Evolutionary conservation across 352 stramenopile species (phyloP), one percentile per base, ranked within the genome.

Genomic region (Phytopythium cucurbitacearum): DNA sequence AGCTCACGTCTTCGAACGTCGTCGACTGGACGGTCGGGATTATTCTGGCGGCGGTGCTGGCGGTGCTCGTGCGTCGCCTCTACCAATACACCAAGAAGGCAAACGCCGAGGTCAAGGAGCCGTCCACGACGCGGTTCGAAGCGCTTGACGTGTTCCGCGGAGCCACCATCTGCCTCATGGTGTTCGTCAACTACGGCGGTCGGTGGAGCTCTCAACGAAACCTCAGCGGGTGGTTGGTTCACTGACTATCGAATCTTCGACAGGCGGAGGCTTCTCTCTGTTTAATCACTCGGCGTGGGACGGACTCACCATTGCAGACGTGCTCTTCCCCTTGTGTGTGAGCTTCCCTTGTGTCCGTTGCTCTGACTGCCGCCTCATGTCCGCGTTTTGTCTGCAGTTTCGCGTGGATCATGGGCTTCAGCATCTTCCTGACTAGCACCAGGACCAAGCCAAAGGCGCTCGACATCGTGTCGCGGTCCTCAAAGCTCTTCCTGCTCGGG

Each of bases 131-230:
- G 4, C 76, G 85, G 1, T 71, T 75, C 48, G 35, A 46, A 10
- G 65, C 53, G 8, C 52, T 95, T 12, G 86, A 96, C 45, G 69
- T 68, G 10, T 91, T 95, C 49, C 84, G 86, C 13, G 86, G 86
- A 3, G 8, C 87, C 34, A 88, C 80, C 8, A 70, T 96, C 49
- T 76, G 66, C 51, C 39, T 85, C 35, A 95, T 96, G 86, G 73
- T 96, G 12, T 95, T 96, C 58, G 80, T 91, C 48, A 96, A 96
- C 51, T 94, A 95, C 57, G 86, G 86, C 54, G 84, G 71, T 74
- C 40, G 7, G 10, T 33, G 13, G 16, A 38, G 13, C 5, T 32
- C 32, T 48, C 1, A 40, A 32, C 32, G 7, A 10, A 33, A 28
- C 21, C 21, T 28, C 21, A 28, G 21, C 21, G 21, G 21, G 10